phyloP scores from a whole-genome alignment of 352 stramenopile genomes.

The Phytopythium oedochilum region DNA sequence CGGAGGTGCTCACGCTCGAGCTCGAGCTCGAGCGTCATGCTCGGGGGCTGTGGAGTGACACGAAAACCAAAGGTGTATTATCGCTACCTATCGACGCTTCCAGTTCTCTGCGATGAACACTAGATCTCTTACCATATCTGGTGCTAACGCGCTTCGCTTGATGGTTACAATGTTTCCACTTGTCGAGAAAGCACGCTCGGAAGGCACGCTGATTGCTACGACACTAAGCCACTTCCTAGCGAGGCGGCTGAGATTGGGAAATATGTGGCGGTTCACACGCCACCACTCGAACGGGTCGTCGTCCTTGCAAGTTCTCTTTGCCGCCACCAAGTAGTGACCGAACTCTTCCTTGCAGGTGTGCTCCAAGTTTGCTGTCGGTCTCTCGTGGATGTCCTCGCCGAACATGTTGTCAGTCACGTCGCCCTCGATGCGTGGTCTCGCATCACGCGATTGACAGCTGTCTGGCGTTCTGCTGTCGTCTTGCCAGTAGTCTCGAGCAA shows the following conservation, averaged over 20 bases:
- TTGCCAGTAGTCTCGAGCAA: too few species aligned
- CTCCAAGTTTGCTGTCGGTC: neutral
- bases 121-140: slow-evolving; percentile 5
- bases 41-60: too few species aligned
- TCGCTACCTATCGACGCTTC: too few species aligned
- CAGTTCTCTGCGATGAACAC: slow-evolving; percentile 4
- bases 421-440: too few species aligned
- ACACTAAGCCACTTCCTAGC: neutral
- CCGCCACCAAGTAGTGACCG: neutral
- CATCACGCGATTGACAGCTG: too few species aligned
- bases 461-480: too few species aligned
- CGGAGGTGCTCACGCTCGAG: too few species aligned
- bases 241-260: slow-evolving; percentile 1
- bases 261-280: neutral
- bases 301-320: neutral
- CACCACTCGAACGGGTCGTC: neutral
- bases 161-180: slow-evolving; percentile 9
- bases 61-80: too few species aligned
- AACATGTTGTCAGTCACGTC: neutral
- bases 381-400: neutral
- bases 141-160: slow-evolving; percentile 3
- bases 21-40: too few species aligned
- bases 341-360: neutral
- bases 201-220: slow-evolving; percentile 10
- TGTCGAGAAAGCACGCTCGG: slow-evolving; percentile 14